Percentiles rank a stretch among this genome's conserved stretches.
Conservation (phyloP, 257 asterid species). For the Ehretia macrophylla region DNA sequence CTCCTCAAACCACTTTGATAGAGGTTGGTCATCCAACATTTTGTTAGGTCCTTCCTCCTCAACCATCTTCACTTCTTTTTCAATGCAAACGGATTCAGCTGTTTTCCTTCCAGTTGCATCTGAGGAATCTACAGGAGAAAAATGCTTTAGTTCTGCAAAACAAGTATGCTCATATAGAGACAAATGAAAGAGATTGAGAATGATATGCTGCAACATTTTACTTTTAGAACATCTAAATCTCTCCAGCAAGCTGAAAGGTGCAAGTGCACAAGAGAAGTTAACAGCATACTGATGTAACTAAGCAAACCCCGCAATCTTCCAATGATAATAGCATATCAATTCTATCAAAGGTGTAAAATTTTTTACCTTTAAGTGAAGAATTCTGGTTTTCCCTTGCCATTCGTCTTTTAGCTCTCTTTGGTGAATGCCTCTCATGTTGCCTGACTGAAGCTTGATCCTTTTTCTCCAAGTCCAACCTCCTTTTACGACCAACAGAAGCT, state of each 20-base stretch:
- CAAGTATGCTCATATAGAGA: too few species aligned
- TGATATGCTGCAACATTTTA: too few species aligned
- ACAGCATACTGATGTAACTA: too few species aligned
- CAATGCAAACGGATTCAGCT: conserved; percentile 14
- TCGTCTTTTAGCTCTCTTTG: conserved; percentile 40
- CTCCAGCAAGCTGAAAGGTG: not conserved
- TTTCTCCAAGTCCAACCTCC: too few species aligned
- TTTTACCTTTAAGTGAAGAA: too few species aligned
- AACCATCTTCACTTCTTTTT: conserved; percentile 17
- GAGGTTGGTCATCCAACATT: conserved; percentile 54
- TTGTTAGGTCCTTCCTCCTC: conserved; percentile 24
- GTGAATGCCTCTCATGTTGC: conserved; percentile 27
- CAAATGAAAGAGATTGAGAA: too few species aligned
- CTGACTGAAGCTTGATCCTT: conserved; percentile 4
- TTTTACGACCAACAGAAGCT: not conserved
- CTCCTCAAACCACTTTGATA: conserved; percentile 58
- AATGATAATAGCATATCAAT: too few species aligned
- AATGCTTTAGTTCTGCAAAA: not conserved
- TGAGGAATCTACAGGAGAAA: conserved; percentile 30
- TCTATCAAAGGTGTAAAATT: too few species aligned
- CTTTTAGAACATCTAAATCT: not conserved
- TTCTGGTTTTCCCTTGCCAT: conserved; percentile 17
- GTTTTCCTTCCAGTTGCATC: conserved; percentile 22
- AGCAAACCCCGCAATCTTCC: too few species aligned
- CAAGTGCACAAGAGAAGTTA: too few species aligned